Evolutionary conservation across 2,329 filamentous ascomycete species (phyloP), one percentile per base, ranked within the genome.

Genomic region (Cladosporium sp.): DNA sequence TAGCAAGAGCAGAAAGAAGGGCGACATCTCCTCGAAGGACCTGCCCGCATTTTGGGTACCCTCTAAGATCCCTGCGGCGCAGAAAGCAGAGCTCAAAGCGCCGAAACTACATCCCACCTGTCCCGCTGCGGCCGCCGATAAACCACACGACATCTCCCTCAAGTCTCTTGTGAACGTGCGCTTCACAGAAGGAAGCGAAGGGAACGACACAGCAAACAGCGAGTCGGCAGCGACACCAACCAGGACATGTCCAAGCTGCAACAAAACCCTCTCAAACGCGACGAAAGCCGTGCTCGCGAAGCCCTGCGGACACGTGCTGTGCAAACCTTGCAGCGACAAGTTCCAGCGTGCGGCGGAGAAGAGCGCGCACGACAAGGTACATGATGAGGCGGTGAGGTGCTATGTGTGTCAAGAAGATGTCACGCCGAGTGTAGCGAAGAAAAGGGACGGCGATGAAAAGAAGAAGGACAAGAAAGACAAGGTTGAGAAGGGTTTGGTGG

Each of bases 11-110:
- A 87, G 88, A 24, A 85, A 95, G 66, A 59, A 67, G 2, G 77
- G 86, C 86, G 71, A 84, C 84, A 61, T 90, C 88, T 75, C 88
- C 88, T 47, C 87, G 87, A 74, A 88, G 83, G 55, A 85, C 93
- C 67, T 97, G 0, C 92, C 92, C 0, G 96, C 92, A 0, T 98
- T 98, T 80, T 98, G 94, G 95, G 90, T 94, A 1, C 94, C 93
- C 0, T 92, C 90, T 0, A 86, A 94, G 66, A 96, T 91, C 0
- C 92, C 92, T 0, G 75, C 79, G 65, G 85, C 84, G 44, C 86
- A 86, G 57, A 80, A 73, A 55, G 67, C 70, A 38, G 68, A 69
- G 70, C 72, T 51, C 68, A 73, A 69, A 80, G 87, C 60, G 82
- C 88, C 72, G 80, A 85, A 5, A 79, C 86, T 38, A 21, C 82